phyloP scores from a whole-genome alignment of 352 stramenopile species.

The Thalassiosira mediterranea region DNA sequence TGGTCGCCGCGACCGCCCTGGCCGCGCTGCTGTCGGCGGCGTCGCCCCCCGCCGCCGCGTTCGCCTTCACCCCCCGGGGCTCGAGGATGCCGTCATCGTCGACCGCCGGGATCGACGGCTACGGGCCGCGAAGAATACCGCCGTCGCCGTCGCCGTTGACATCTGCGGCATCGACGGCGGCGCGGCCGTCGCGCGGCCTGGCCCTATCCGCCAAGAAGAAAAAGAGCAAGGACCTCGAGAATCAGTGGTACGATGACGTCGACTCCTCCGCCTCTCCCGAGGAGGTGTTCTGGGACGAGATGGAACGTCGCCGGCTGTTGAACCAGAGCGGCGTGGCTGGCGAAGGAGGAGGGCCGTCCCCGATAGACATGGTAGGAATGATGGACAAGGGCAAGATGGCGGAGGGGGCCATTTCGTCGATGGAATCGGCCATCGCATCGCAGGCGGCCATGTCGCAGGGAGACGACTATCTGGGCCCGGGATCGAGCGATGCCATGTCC shows the following conservation, averaged over 20 bases:
- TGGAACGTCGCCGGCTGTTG: constrained; percentile 72
- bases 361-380: constrained; percentile 31
- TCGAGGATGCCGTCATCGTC: not conserved
- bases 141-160: not conserved
- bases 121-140: constrained; percentile 8
- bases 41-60: not conserved
- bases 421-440: constrained; percentile 15
- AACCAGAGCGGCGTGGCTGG: constrained; percentile 46
- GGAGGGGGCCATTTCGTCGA: constrained; percentile 1
- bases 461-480: constrained; percentile 30
- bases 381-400: constrained; percentile 10
- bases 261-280: constrained; percentile 67
- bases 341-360: constrained; percentile 2
- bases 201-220: constrained; percentile 8
- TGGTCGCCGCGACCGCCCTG: not conserved
- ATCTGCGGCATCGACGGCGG: not conserved
- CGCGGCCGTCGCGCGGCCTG: not conserved
- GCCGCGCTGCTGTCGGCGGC: not conserved
- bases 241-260: constrained; percentile 74
- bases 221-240: constrained; percentile 22
- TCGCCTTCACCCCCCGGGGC: not conserved
- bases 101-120: not conserved
- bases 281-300: constrained; percentile 81
- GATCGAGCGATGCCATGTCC: constrained; percentile 31
- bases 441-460: constrained; percentile 1